Evolutionary conservation across 106 monocot genomes (phyloP), one percentile per base, ranked within the genome.

Genomic region (Dioscorea dumetorum): DNA sequence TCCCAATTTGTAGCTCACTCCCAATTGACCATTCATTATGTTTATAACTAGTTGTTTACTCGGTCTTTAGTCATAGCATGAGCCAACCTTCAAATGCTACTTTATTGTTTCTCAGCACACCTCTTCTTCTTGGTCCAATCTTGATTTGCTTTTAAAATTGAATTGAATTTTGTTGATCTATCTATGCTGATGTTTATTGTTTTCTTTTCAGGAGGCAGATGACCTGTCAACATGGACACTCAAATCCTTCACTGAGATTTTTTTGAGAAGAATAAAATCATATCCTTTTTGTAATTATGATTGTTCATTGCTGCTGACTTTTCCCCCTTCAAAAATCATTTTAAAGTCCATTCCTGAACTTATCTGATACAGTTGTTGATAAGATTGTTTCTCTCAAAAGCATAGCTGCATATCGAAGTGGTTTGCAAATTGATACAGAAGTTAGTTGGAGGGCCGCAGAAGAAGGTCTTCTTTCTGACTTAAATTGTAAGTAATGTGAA

Each of bases 341-440:
- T 17, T 67, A 17, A 18, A 31, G 58, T 12, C 10, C 3, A 75
- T 67, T 85, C 86, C 85, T 93, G 23, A 93, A 68, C 83, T 70
- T 66, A 53, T 61, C 32, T 71, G 5, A 8, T 69, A 99, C 90
- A 83, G 71, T 77, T 78, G 74, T 76, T 22, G 78, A 85, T 48
- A 71, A 83, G 69, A 79, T 93, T 79, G 90, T 99, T 71, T 87
- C 75, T 50, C 51, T 99, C 67, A 99, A 99, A 73, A 99, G 93
- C 77, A 88, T 99, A 78, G 93, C 83, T 69, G 93, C 99, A 73
- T 93, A 99, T 63, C 78, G 93, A 87, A 93, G 93, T 76, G 99
- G 99, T 59, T 63, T 99, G 18, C 63, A 87, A 49, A 99, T 99
- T 74, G 81, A 93, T 75, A 75, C 90, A 60, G 60, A 77, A 61